These are phyloP conservation scores for Pyrenula massariospora DNA, from an alignment of 495 filamentous ascomycete species.

Conservation along the genomic window DNA sequence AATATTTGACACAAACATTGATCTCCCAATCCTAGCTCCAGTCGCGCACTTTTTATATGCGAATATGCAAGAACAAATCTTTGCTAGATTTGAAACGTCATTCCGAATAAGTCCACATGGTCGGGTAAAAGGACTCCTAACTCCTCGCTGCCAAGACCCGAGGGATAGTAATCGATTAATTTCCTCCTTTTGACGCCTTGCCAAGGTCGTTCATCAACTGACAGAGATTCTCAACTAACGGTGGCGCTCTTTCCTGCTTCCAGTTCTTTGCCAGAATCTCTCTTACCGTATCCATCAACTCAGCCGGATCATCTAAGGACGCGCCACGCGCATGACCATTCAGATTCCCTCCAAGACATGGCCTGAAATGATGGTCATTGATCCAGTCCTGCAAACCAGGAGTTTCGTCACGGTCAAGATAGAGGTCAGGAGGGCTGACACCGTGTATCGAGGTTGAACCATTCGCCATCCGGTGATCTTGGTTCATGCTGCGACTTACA, in stretches of 20 bases:
- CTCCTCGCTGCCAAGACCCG: too few relatives aligned
- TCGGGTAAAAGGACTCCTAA: too few relatives aligned
- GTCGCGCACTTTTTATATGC: too few relatives aligned
- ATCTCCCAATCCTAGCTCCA: too few relatives aligned
- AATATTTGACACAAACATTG: too few relatives aligned
- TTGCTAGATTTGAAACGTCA: too few relatives aligned
- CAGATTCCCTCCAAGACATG: conserved; percentile 18
- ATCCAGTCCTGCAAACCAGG: conserved; percentile 33
- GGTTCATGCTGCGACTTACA: conserved; percentile 18
- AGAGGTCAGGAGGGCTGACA: conserved; percentile 16
- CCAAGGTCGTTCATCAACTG: conserved; percentile 42
- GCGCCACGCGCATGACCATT: conserved; percentile 6
- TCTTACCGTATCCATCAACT: conserved; percentile 27
- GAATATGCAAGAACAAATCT: too few relatives aligned
- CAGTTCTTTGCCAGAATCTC: conserved; percentile 30
- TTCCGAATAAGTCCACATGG: too few relatives aligned
- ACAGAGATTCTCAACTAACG: conserved; percentile 42
- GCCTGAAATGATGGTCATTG: conserved; percentile 28
- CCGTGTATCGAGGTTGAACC: conserved; percentile 3
- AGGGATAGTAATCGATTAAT: too few relatives aligned
- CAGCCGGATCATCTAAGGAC: conserved; percentile 24
- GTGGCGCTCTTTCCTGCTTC: conserved; percentile 19
- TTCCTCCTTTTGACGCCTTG: conserved; percentile 4
- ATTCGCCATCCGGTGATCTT: conserved; percentile 7
- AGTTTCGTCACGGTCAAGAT: conserved; percentile 35